phyloP scores from a whole-genome alignment of 768 basidiomycete species.

The Psilocybe cubensis region DNA sequence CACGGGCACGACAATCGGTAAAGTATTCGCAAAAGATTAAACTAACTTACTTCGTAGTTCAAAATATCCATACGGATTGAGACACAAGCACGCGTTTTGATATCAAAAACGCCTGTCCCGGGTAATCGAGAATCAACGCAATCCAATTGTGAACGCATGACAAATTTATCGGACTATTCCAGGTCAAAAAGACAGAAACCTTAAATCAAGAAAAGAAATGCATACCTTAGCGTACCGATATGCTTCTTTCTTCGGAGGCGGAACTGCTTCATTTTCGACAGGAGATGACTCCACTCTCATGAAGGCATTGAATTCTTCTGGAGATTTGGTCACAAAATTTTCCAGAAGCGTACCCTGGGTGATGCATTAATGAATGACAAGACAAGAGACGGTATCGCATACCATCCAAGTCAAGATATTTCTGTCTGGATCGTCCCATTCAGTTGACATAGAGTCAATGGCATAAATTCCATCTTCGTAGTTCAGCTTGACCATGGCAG shows the following conservation, averaged over 20 bases:
- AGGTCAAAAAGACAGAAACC: background rate
- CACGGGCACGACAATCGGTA: background rate
- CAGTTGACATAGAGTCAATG: constrained; percentile 57
- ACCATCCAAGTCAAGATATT: constrained; percentile 83
- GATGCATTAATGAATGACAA: background rate
- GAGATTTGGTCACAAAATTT: constrained; percentile 76
- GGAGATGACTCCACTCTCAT: constrained; percentile 43
- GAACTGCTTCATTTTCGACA: constrained; percentile 33
- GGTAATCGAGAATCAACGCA: constrained; percentile 81
- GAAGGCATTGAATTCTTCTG: constrained; percentile 62
- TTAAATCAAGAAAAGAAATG: background rate
- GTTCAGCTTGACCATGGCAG: constrained; percentile 69
- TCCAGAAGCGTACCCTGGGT: constrained; percentile 86
- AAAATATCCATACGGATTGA: constrained; percentile 84
- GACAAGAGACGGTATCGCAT: constrained; percentile 18
- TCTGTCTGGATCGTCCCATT: constrained; percentile 49
- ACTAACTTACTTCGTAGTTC: constrained; percentile 66
- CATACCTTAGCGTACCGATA: constrained; percentile 86
- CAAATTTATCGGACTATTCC: constrained; percentile 57
- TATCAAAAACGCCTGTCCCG: constrained; percentile 91
- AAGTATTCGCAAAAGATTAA: background rate
- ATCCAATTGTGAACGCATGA: constrained; percentile 97
- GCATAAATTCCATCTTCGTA: constrained; percentile 69
- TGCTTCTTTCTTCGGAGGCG: constrained; percentile 58
- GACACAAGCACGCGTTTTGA: constrained; percentile 91